phyloP scores from a whole-genome alignment of 164 flowering plant genomes.

The Platanus orientalis region DNA sequence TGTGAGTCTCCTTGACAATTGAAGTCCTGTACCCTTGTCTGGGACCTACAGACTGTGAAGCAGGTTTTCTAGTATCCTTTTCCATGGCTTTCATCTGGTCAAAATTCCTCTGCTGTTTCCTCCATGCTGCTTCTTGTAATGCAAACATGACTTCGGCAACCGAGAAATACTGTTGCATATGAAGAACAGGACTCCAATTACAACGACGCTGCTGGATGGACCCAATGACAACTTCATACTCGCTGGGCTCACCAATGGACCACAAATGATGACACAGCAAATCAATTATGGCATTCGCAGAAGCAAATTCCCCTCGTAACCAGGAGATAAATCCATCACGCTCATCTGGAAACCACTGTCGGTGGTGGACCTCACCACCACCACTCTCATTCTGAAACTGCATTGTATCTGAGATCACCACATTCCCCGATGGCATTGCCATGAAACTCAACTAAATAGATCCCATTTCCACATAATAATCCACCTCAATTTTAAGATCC shows the following conservation, averaged over 20 bases:
- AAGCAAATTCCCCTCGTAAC: constrained; percentile 81
- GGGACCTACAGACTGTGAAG: neutral
- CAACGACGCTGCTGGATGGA: constrained; percentile 67
- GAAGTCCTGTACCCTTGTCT: neutral
- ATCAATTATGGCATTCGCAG: constrained; percentile 87
- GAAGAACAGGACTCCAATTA: constrained; percentile 73
- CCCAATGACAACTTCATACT: constrained; percentile 56
- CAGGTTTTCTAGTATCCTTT: constrained; percentile 21
- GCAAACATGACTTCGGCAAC: constrained; percentile 54
- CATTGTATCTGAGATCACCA: constrained; percentile 51
- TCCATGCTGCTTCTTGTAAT: constrained; percentile 59
- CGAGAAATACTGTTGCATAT: constrained; percentile 83
- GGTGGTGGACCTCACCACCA: constrained; percentile 37
- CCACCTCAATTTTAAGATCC: neutral
- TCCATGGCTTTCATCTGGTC: constrained; percentile 31
- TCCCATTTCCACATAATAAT: constrained; percentile 3
- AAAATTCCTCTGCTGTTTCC: constrained; percentile 40
- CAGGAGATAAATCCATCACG: constrained; percentile 73
- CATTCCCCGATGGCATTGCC: constrained; percentile 81
- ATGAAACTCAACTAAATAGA: constrained; percentile 23
- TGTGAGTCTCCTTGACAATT: neutral
- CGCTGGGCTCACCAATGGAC: constrained; percentile 56
- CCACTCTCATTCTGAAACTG: constrained; percentile 35
- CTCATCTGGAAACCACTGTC: constrained; percentile 69
- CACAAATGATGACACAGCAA: constrained; percentile 64